Conservation (phyloP, 2,329 filamentous ascomycete genomes). For the Ambrosiella cleistominuta region DNA sequence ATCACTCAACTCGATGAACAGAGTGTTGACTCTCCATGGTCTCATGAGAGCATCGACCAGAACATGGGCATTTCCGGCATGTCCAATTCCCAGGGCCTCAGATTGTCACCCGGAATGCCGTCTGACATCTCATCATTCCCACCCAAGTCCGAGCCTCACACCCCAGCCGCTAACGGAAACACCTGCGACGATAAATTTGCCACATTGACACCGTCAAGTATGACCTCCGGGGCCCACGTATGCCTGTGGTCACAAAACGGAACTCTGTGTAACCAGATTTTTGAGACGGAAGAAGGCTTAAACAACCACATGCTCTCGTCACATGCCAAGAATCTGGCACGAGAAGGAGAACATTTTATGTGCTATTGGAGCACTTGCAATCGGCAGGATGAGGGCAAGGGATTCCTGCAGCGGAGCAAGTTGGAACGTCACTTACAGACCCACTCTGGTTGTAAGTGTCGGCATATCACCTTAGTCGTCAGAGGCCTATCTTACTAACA, state of each 20-base stretch:
- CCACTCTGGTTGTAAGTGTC: constrained; percentile 42
- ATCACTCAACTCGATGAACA: constrained; percentile 7
- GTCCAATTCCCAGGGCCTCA: not conserved
- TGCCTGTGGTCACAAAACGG: constrained; percentile 14
- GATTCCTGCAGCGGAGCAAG: constrained; percentile 44
- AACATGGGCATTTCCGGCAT: not conserved
- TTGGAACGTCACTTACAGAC: constrained; percentile 47
- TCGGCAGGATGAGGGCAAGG: constrained; percentile 23
- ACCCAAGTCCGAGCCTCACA: constrained; percentile 1
- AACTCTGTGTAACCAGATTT: constrained; percentile 21
- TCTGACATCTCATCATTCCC: not conserved
- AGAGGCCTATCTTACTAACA: constrained; percentile 15
- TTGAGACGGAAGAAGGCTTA: constrained; percentile 29
- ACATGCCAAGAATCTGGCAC: constrained; percentile 31
- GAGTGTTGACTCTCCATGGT: constrained; percentile 7
- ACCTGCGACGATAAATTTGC: not conserved
- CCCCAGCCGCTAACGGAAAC: not conserved
- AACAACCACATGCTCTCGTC: constrained; percentile 35
- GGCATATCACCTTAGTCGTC: constrained; percentile 13
- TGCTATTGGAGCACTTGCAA: constrained; percentile 40
- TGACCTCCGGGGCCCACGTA: not conserved
- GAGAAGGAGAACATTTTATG: constrained; percentile 28
- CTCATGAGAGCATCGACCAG: constrained; percentile 1
- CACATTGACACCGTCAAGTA: not conserved
- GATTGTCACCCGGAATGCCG: not conserved